Evolutionary conservation across 345 rosid species (phyloP).

Genomic region (Iberis pinnata): DNA sequence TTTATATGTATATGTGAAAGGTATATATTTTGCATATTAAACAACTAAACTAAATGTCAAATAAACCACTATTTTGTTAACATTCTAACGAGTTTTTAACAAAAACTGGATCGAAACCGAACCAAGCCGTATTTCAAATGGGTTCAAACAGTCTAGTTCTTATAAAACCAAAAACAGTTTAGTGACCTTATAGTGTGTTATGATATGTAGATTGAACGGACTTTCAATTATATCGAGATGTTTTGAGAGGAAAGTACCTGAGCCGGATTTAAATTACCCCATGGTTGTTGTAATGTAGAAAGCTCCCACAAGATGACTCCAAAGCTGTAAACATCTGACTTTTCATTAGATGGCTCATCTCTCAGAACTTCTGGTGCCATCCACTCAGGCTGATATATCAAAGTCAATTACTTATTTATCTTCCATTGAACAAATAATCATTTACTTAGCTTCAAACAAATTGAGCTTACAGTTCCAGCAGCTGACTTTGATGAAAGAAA

Average conservation of each 20-base stretch:
- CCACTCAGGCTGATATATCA: conserved; percentile 81
- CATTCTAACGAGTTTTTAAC: too few species aligned
- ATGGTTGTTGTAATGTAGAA: conserved; percentile 92
- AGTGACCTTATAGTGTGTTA: conserved; percentile 3
- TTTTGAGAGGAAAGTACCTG: conserved; percentile 51
- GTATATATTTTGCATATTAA: too few species aligned
- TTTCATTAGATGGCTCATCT: conserved; percentile 94
- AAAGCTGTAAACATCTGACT: conserved; percentile 33
- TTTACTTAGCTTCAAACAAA: conserved; percentile 10
- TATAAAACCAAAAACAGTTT: too few species aligned
- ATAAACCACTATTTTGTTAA: too few species aligned
- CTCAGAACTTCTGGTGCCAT: conserved; percentile 99
- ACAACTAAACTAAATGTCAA: too few species aligned
- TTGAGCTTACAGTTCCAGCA: conserved; percentile 92
- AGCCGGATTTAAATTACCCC: conserved; percentile 92
- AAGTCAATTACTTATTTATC: background rate
- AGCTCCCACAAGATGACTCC: conserved; percentile 98
- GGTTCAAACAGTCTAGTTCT: too few species aligned
- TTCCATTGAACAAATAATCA: background rate
- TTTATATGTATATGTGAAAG: too few species aligned
- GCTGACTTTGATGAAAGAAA: conserved; percentile 98
- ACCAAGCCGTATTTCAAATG: too few species aligned
- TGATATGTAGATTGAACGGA: background rate
- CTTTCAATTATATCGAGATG: background rate
- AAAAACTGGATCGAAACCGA: too few species aligned